These are phyloP conservation scores for Populus hybrid DNA, from an alignment of 441 rosid species.

Conservation along the genomic window DNA sequence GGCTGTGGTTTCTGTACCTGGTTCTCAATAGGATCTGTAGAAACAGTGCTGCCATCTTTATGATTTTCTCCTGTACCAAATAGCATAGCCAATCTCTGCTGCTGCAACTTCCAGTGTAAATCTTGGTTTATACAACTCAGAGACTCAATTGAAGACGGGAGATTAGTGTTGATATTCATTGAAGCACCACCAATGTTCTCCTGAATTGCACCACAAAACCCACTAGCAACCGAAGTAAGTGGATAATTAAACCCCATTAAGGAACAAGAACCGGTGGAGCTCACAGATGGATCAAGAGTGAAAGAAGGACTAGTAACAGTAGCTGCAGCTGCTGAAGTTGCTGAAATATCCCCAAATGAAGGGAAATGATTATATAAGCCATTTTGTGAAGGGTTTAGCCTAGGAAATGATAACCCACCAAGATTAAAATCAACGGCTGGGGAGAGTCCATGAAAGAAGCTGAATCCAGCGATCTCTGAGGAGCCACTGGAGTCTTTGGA, in stretches of 20 bases:
- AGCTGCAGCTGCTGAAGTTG: slow-evolving; percentile 18
- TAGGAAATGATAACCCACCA: slow-evolving; percentile 59
- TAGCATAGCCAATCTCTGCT: slow-evolving; percentile 78
- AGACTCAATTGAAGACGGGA: slow-evolving; percentile 85
- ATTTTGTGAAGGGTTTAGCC: slow-evolving; percentile 38
- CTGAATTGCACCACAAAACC: slow-evolving; percentile 35
- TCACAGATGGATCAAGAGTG: slow-evolving; percentile 47
- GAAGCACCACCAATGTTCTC: slow-evolving; percentile 30
- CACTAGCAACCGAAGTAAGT: slow-evolving; percentile 28
- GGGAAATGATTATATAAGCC: slow-evolving; percentile 39
- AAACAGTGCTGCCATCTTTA: slow-evolving; percentile 33
- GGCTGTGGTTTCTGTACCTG: slow-evolving; percentile 60
- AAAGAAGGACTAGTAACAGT: slow-evolving; percentile 27
- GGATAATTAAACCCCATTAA: slow-evolving; percentile 57
- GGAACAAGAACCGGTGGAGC: slow-evolving; percentile 26
- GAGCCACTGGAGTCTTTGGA: slow-evolving; percentile 43
- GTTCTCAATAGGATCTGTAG: slow-evolving; percentile 38
- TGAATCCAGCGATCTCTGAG: slow-evolving; percentile 56
- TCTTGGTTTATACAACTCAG: slow-evolving; percentile 88
- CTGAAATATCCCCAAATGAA: slow-evolving; percentile 37
- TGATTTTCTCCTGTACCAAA: slow-evolving; percentile 44
- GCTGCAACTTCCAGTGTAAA: slow-evolving; percentile 96
- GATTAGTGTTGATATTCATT: slow-evolving; percentile 46
- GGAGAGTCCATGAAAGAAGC: slow-evolving; percentile 57
- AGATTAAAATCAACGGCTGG: slow-evolving; percentile 72